phyloP scores from a whole-genome alignment of 306 rosid species.

The Sesbania bispinosa region DNA sequence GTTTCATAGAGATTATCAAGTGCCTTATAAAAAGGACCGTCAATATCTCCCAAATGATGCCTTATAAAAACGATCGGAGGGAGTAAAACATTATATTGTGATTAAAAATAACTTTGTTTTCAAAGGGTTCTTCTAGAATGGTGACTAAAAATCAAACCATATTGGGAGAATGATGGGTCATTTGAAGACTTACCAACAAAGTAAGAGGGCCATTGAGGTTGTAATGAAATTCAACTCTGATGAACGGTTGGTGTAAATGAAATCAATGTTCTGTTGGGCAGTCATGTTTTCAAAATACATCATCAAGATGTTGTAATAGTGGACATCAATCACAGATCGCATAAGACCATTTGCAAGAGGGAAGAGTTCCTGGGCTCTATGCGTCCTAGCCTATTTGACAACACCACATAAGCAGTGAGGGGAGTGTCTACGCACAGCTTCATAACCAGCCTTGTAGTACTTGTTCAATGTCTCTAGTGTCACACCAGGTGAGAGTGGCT shows the following conservation, averaged over 20 bases:
- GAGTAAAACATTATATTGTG: background rate
- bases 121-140: background rate
- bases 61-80: too few relatives aligned
- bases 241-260: constrained; percentile 48
- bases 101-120: background rate
- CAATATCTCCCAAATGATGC: too few relatives aligned
- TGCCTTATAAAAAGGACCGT: too few relatives aligned
- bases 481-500: constrained; percentile 60
- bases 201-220: constrained; percentile 70
- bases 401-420: constrained; percentile 40
- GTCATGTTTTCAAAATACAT: constrained; percentile 33
- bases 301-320: constrained; percentile 60
- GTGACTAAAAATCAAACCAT: background rate
- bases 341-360: constrained; percentile 46
- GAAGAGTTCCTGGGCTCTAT: constrained; percentile 48
- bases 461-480: constrained; percentile 44
- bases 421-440: constrained; percentile 61
- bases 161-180: background rate
- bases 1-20: too few relatives aligned
- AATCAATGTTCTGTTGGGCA: constrained; percentile 61
- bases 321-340: constrained; percentile 59
- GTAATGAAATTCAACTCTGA: constrained; percentile 42
- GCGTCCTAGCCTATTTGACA: constrained; percentile 56
- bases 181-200: constrained; percentile 51
- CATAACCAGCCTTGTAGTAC: constrained; percentile 61